Evolutionary conservation across 176 grass and related monocot genomes (phyloP).

Genomic region (Leersia perrieri): DNA sequence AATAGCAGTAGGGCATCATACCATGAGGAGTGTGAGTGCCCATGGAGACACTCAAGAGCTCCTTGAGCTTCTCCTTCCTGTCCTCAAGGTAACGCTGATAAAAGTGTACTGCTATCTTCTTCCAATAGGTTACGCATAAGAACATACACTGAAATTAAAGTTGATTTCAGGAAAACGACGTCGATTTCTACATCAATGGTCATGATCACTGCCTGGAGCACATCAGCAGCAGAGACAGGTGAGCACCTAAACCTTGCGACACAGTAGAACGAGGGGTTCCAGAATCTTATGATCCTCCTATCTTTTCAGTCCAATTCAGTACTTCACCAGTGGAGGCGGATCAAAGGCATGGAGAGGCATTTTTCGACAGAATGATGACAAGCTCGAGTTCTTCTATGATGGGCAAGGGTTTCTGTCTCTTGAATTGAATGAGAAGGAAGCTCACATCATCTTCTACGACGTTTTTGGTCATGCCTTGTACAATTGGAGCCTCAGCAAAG

Average conservation of each 20-base stretch:
- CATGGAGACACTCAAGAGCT: conserved; percentile 89
- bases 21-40: conserved; percentile 73
- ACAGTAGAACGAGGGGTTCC: not conserved
- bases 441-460: conserved; percentile 65
- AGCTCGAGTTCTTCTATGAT: conserved; percentile 76
- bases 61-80: conserved; percentile 62
- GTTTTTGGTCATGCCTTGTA: conserved; percentile 54
- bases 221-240: conserved; percentile 88
- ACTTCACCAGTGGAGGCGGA: conserved; percentile 81
- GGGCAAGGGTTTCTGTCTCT: conserved; percentile 91
- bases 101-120: not conserved
- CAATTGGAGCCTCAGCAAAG: conserved; percentile 49
- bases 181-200: conserved; percentile 83
- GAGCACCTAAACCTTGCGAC: not conserved
- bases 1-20: conserved; percentile 79
- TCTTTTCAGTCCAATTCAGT: conserved; percentile 61
- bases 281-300: not conserved
- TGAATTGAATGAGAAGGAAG: conserved; percentile 41
- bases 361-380: conserved; percentile 57
- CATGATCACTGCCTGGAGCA: conserved; percentile 93
- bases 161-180: conserved; percentile 37
- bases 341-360: conserved; percentile 81
- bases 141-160: not conserved
- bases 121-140: not conserved
- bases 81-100: conserved; percentile 56